A percentile compares a stretch with the other conserved stretches of the same genome.
Conservation (phyloP, 208 protist species). For the Naegleria lovaniensis region DNA sequence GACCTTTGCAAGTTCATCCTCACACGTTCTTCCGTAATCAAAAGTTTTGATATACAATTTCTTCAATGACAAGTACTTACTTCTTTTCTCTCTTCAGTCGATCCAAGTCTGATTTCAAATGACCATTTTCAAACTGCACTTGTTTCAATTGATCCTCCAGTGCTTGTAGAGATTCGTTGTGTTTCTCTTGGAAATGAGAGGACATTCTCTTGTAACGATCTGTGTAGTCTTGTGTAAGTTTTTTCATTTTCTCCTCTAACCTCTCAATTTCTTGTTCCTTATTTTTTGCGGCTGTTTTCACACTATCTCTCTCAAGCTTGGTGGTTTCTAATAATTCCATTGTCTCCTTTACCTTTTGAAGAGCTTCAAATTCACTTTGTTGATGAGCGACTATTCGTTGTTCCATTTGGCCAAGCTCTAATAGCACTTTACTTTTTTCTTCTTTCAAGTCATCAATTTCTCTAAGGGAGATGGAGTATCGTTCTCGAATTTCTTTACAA, state of each 20-base stretch:
- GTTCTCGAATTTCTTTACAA: neutral
- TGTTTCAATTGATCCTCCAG: neutral
- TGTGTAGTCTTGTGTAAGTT: neutral
- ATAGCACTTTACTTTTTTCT: neutral
- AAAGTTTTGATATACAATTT: neutral
- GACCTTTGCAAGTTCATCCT: neutral
- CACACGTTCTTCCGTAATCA: neutral
- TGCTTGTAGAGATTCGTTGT: neutral
- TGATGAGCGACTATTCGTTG: neutral
- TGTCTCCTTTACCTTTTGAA: neutral
- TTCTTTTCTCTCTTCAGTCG: neutral
- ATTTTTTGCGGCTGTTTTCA: neutral
- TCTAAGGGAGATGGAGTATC: neutral
- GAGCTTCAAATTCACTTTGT: constrained; percentile 20
- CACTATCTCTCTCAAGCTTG: neutral
- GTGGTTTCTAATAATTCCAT: neutral
- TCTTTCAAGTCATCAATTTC: neutral
- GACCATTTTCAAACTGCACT: neutral
- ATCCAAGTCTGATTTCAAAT: neutral
- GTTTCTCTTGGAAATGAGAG: neutral
- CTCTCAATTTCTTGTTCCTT: neutral
- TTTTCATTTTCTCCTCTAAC: neutral
- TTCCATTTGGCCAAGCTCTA: neutral
- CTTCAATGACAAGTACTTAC: neutral
- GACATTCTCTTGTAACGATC: neutral